Evolutionary conservation across 768 basidiomycete species (phyloP).

Genomic region (Russula sp.): DNA sequence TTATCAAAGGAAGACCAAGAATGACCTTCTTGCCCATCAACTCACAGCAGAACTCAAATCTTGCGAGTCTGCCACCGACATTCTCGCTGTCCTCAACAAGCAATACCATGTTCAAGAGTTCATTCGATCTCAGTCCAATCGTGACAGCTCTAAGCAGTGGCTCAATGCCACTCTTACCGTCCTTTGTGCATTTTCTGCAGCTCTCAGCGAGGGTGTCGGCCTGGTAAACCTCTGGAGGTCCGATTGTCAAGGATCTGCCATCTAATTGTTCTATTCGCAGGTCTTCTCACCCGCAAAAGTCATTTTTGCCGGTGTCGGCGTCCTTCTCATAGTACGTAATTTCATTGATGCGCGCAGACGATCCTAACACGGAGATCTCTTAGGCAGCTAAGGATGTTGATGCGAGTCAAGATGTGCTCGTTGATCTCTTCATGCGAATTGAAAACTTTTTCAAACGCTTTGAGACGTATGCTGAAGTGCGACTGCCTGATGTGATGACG

Average conservation of each 20-base stretch:
- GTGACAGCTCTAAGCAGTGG: background rate
- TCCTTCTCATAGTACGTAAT: background rate
- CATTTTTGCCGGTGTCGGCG: slow-evolving; percentile 1
- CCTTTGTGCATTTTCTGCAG: background rate
- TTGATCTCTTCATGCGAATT: background rate
- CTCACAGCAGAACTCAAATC: background rate
- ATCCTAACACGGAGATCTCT: background rate
- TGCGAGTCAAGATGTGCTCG: background rate
- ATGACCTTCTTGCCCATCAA: background rate
- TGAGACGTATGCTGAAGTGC: background rate
- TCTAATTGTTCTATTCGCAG: background rate
- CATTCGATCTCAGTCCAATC: background rate
- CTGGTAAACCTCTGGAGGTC: background rate
- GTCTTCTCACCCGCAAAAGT: background rate
- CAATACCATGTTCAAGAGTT: background rate
- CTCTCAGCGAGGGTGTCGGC: background rate
- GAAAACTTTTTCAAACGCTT: slow-evolving; percentile 2
- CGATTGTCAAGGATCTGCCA: no score
- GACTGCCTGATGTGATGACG: background rate
- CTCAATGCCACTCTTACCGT: background rate
- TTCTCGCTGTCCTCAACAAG: background rate
- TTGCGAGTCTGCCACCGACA: background rate
- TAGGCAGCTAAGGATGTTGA: slow-evolving; percentile 1
- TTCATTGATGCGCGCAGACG: background rate
- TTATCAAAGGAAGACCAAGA: slow-evolving; percentile 1